A percentile compares a stretch with the other conserved stretches of the same genome.
phyloP scores from a whole-genome alignment of 2,329 filamentous ascomycete genomes.

The Calonectria leucothoes region DNA sequence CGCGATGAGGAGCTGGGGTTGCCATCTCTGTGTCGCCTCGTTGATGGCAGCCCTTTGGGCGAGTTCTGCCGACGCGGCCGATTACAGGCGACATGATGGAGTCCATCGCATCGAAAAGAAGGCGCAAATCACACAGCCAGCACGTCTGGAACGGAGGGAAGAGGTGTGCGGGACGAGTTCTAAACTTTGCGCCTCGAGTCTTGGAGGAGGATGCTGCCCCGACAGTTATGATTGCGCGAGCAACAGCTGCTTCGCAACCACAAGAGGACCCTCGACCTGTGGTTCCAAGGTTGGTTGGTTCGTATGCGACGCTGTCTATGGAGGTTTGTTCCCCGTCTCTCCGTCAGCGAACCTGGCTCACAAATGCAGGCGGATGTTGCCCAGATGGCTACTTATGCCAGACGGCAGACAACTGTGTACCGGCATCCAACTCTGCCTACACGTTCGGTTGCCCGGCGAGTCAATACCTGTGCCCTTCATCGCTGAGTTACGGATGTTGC shows the following conservation, averaged over 20 bases:
- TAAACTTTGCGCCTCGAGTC: constrained; percentile 50
- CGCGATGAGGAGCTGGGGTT: constrained; percentile 37
- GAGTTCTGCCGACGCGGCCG: constrained; percentile 35
- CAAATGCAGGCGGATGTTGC: constrained; percentile 56
- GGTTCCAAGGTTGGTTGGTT: constrained; percentile 51
- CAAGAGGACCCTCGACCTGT: constrained; percentile 55
- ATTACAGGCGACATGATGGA: constrained; percentile 45
- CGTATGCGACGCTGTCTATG: constrained; percentile 52
- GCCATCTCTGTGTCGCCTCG: constrained; percentile 32
- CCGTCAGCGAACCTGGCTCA: constrained; percentile 20
- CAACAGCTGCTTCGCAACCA: constrained; percentile 60
- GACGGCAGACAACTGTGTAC: constrained; percentile 52
- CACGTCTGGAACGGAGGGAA: constrained; percentile 31
- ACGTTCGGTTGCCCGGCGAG: constrained; percentile 56
- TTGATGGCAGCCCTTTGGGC: constrained; percentile 35
- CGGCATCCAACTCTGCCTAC: constrained; percentile 55
- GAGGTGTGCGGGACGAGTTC: constrained; percentile 42
- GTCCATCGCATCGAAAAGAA: constrained; percentile 47
- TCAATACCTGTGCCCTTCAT: constrained; percentile 62
- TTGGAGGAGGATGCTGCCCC: constrained; percentile 62
- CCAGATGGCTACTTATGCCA: constrained; percentile 59
- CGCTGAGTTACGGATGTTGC: constrained; percentile 66
- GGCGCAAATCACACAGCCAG: constrained; percentile 36
- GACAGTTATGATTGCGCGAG: constrained; percentile 59
- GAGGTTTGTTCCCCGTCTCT: constrained; percentile 43